These are phyloP conservation scores for Pelagophyceae sp. DNA, from an alignment of 352 stramenopile species.

Conservation along the genomic window DNA sequence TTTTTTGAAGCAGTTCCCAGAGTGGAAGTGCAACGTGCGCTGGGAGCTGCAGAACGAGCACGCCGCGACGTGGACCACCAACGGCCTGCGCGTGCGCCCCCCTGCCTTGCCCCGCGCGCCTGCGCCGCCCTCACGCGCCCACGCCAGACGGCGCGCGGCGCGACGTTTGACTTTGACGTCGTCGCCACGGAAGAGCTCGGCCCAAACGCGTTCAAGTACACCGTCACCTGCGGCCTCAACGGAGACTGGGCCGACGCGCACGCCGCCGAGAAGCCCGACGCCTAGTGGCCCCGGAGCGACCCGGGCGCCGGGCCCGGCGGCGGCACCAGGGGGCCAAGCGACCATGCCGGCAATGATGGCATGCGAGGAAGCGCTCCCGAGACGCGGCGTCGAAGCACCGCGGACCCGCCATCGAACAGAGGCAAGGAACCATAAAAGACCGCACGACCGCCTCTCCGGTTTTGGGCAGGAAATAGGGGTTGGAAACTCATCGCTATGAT, in stretches of 20 bases:
- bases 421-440: no score
- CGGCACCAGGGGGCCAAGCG: no score
- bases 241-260: constrained; percentile 2
- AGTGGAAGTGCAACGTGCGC: constrained; percentile 72
- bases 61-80: constrained; percentile 48
- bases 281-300: no score
- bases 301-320: no score
- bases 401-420: no score
- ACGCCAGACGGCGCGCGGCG: not conserved
- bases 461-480: no score
- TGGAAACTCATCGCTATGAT: no score
- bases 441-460: no score
- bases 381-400: no score
- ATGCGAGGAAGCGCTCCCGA: no score
- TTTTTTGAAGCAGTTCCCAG: constrained; percentile 52
- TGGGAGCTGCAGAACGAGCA: constrained; percentile 63
- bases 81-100: constrained; percentile 50
- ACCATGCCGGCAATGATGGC: no score
- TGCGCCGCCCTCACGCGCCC: no score
- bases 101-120: not conserved
- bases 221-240: not conserved
- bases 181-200: not conserved
- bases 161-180: not conserved
- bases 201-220: not conserved
- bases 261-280: not conserved